Conservation (phyloP, 495 filamentous ascomycete genomes). For the Cenococcum geophilum region DNA sequence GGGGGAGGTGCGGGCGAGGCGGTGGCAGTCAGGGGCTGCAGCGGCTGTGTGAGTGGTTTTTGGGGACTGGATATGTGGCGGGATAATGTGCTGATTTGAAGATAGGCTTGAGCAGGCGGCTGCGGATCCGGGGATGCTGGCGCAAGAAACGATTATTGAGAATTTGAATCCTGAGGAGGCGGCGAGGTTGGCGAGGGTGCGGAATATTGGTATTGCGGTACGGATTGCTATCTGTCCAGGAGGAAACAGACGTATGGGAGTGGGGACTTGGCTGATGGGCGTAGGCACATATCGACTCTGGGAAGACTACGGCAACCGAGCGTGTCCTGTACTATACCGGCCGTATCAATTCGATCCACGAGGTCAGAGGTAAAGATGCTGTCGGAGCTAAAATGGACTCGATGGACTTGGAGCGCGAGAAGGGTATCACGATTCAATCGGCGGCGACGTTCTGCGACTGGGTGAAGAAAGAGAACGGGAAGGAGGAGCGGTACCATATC, state of each 20-base stretch:
- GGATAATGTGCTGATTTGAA: constrained; percentile 19
- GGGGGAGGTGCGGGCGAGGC: constrained; percentile 1
- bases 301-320: constrained; percentile 96
- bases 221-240: constrained; percentile 22
- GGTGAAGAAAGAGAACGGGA: constrained; percentile 67
- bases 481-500: constrained; percentile 89
- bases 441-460: constrained; percentile 98
- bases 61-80: not conserved
- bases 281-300: constrained; percentile 96
- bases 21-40: constrained; percentile 32
- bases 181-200: constrained; percentile 65
- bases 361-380: constrained; percentile 90
- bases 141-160: constrained; percentile 63
- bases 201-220: constrained; percentile 99
- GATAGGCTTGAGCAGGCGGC: constrained; percentile 55
- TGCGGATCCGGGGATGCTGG: constrained; percentile 52
- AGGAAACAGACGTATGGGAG: constrained; percentile 19
- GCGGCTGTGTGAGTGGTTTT: constrained; percentile 43
- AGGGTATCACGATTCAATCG: constrained; percentile 98
- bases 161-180: constrained; percentile 71
- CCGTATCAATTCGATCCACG: constrained; percentile 92
- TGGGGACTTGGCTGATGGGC: constrained; percentile 12
- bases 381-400: constrained; percentile 99
- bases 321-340: constrained; percentile 98
- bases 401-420: constrained; percentile 97